Base-by-base conservation (phyloP, 768 basidiomycete species). In the Lactarius pseudohatsudake region DNA sequence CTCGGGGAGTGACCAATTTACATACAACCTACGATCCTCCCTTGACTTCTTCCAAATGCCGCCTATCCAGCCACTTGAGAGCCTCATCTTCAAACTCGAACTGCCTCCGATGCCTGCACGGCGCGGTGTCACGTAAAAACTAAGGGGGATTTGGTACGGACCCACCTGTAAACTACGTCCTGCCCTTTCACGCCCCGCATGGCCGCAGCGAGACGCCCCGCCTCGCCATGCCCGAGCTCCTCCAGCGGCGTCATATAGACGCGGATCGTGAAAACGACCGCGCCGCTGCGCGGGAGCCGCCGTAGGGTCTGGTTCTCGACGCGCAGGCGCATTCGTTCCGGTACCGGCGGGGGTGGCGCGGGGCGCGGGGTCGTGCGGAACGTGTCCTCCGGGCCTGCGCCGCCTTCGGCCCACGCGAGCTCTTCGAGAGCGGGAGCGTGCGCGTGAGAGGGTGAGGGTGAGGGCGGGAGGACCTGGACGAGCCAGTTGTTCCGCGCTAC, bases 401-500 rank as follows among this genome's bases (percentile, higher is more conserved):
- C 85, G 55, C 81, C 83, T 67, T 75, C 74, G 38, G 81, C 82
- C 88, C 90, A 91, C 20, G 81, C 84, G 11, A 91, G 79, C 75
- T 90, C 87, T 65, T 88, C 85, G 22, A 84, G 82, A 74, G 90
- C 88, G 36, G 82, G 68, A 13, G 72, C 75, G n/a, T 71, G 67
- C 59, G 71, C 69, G 36, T 72, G 73, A 4, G 65, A 71, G 30
- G 70, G 16, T 4, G 58, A 41, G 13, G 59, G 47, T 32, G 73
- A 68, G 26, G 75, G 74, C 70, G 76, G 76, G 55, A 79, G 80
- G 60, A 79, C 74, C 70, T 81, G 80, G 59, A 82, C 73, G 61
- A 76, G 76, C 75, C 87, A 91, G 75, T 92, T 92, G 77, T 87
- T 88, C 59, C 91, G 84, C 64, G 81, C 75, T 58, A 92, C 86